A percentile compares a stretch with the other conserved stretches of the same genome.
phyloP scores from a whole-genome alignment of 805 yeast species.

The Yarrowia sp. region DNA sequence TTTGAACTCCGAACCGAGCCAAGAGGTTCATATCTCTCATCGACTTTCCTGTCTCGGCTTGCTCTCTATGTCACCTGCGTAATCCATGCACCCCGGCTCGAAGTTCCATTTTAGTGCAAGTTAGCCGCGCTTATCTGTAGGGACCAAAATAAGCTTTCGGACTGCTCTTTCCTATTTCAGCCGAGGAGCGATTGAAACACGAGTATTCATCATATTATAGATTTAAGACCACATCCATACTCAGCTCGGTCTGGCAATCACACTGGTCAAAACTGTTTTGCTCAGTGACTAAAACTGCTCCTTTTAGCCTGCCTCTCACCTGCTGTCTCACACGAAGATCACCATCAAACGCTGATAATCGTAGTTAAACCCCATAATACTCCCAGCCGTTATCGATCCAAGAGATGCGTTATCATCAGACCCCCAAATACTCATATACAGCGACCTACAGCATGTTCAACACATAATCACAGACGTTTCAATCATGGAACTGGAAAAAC shows the following conservation, averaged over 20 bases:
- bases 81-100: slow-evolving; percentile 5
- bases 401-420: too few relatives aligned
- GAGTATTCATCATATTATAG: too few relatives aligned
- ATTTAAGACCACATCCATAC: too few relatives aligned
- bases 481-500: slow-evolving; percentile 13
- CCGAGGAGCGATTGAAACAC: too few relatives aligned
- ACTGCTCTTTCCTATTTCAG: neutral
- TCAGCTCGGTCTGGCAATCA: too few relatives aligned
- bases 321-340: too few relatives aligned
- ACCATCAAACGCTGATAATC: neutral
- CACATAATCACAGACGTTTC: neutral
- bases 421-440: too few relatives aligned
- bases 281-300: too few relatives aligned
- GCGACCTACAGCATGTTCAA: neutral
- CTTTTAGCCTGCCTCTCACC: too few relatives aligned
- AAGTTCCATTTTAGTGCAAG: neutral
- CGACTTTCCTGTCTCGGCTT: neutral
- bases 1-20: too few relatives aligned
- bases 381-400: too few relatives aligned
- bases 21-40: neutral
- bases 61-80: neutral
- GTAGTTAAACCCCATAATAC: neutral
- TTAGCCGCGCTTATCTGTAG: slow-evolving; percentile 4
- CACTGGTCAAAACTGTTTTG: too few relatives aligned
- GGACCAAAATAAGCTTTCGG: neutral